These are phyloP conservation scores for Zygosaccharomyces bailii DNA, from an alignment of 805 yeast species.

Conservation along the genomic window DNA sequence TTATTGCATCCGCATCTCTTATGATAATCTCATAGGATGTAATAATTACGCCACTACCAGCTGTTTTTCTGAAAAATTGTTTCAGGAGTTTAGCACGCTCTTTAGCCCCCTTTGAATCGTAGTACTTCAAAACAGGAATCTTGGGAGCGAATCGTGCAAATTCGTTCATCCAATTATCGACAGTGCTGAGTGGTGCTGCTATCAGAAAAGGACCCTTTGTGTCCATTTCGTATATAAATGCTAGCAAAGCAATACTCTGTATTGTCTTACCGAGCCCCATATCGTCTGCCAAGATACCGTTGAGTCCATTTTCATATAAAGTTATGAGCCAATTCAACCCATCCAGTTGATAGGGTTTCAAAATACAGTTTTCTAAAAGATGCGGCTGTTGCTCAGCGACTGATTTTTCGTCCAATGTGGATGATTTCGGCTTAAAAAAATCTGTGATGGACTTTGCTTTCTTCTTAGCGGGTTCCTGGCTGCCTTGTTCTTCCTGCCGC, in stretches of 20 bases:
- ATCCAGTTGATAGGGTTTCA: constrained; percentile 83
- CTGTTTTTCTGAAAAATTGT: constrained; percentile 41
- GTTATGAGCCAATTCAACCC: constrained; percentile 91
- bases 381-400: constrained; percentile 49
- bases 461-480: constrained; percentile 25
- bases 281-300: constrained; percentile 95
- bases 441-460: constrained; percentile 22
- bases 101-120: constrained; percentile 54
- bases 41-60: constrained; percentile 52
- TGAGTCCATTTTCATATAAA: constrained; percentile 86
- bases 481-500: constrained; percentile 35
- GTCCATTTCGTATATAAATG: constrained; percentile 74
- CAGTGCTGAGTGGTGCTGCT: constrained; percentile 80
- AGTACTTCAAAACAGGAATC: constrained; percentile 58
- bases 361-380: constrained; percentile 50
- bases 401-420: constrained; percentile 16
- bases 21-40: constrained; percentile 82
- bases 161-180: constrained; percentile 81
- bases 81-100: constrained; percentile 31
- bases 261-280: constrained; percentile 97
- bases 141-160: constrained; percentile 69
- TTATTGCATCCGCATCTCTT: constrained; percentile 57
- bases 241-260: constrained; percentile 76
- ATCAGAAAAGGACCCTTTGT: constrained; percentile 74
- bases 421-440: constrained; percentile 20